These are phyloP conservation scores for Chlorella sp. DNA, from an alignment of 139 green algal genomes.

Conservation along the genomic window DNA sequence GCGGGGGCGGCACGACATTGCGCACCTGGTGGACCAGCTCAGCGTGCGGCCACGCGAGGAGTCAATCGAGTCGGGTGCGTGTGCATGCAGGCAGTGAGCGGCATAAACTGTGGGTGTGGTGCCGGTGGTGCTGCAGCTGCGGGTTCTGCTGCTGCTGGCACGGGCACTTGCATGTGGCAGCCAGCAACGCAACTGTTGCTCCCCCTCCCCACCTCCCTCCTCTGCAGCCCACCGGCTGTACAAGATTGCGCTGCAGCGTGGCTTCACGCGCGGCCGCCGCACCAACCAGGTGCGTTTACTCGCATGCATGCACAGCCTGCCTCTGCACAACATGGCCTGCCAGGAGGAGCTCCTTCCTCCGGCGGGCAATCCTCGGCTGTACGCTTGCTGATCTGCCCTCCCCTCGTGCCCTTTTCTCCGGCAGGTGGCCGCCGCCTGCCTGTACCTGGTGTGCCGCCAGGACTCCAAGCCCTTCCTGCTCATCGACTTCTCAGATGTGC, in stretches of 20 bases:
- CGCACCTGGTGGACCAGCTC: conserved; percentile 85
- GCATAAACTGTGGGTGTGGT: not conserved
- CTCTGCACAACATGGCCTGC: too few relatives aligned
- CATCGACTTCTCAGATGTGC: conserved; percentile 96
- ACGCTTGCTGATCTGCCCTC: too few relatives aligned
- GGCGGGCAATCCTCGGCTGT: too few relatives aligned
- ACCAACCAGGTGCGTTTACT: conserved; percentile 65
- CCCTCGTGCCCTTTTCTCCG: too few relatives aligned
- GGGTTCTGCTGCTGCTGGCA: not conserved
- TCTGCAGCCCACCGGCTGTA: conserved; percentile 76
- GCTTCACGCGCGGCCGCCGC: conserved; percentile 94
- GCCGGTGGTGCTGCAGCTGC: not conserved
- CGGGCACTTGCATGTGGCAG: too few relatives aligned
- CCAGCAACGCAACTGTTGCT: not conserved
- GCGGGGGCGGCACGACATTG: conserved; percentile 83
- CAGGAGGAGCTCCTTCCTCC: too few relatives aligned
- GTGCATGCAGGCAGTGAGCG: conserved; percentile 30
- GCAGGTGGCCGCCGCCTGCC: conserved; percentile 88
- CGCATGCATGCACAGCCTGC: too few relatives aligned
- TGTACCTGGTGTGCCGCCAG: conserved; percentile 97
- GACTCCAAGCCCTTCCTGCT: conserved; percentile 97
- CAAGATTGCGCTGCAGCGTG: conserved; percentile 87
- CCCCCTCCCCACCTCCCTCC: not conserved
- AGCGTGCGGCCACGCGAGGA: conserved; percentile 82
- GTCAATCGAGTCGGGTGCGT: conserved; percentile 65